Percentiles rank a stretch among this genome's conserved stretches.
phyloP scores from a whole-genome alignment of 495 filamentous ascomycete genomes.

The Collariella sp. region DNA sequence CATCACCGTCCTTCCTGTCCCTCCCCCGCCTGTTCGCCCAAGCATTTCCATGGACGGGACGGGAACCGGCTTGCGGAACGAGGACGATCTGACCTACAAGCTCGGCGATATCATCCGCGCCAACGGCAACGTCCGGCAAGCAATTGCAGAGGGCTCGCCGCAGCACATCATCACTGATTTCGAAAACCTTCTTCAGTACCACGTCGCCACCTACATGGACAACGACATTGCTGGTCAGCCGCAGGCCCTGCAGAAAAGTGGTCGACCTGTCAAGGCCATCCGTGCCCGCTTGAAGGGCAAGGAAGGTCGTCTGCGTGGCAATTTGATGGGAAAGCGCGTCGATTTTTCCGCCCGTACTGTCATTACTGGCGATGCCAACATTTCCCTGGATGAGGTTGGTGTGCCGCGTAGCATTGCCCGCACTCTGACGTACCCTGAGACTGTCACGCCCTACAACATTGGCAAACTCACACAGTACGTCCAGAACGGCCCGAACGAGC shows the following conservation, averaged over 20 bases:
- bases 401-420: conserved; percentile 83
- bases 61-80: conserved; percentile 74
- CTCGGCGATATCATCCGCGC: conserved; percentile 96
- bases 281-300: conserved; percentile 96
- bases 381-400: conserved; percentile 93
- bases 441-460: conserved; percentile 97
- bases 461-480: conserved; percentile 80
- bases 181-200: conserved; percentile 87
- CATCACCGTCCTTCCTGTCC: conserved; percentile 87
- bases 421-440: conserved; percentile 91
- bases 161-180: conserved; percentile 85
- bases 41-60: conserved; percentile 93
- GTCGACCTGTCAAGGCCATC: conserved; percentile 90
- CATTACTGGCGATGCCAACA: conserved; percentile 95
- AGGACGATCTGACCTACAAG: conserved; percentile 99
- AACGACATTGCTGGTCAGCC: conserved; percentile 97
- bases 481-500: conserved; percentile 84
- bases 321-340: conserved; percentile 99
- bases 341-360: conserved; percentile 99
- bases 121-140: conserved; percentile 85
- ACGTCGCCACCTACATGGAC: conserved; percentile 98
- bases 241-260: conserved; percentile 92
- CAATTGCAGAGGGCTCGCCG: conserved; percentile 79
- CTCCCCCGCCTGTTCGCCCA: conserved; percentile 88
- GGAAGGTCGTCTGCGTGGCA: conserved; percentile 92